phyloP scores from a whole-genome alignment of 371 early-diverging fungal genomes.

The Mortierella sp. region DNA sequence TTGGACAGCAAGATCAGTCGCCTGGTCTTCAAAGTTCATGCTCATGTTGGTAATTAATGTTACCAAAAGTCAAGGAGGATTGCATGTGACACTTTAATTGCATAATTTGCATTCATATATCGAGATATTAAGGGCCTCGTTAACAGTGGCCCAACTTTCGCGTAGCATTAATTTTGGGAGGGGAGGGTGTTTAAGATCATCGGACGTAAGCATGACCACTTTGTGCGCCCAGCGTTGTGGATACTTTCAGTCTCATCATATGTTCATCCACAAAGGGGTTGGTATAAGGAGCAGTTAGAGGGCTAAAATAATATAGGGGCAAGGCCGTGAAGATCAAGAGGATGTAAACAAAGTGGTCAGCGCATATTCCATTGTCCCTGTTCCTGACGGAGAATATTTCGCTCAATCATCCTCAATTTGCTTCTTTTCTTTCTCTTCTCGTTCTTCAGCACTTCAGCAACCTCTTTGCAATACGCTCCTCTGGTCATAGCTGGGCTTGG shows the following conservation, averaged over 20 bases:
- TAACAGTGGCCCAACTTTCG: not conserved
- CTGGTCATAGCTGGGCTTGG: not conserved
- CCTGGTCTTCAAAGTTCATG: slow-evolving; percentile 15
- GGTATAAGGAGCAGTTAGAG: not conserved
- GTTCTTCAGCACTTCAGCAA: not conserved
- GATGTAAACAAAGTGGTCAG: not conserved
- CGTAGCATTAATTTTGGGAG: not conserved
- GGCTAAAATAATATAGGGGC: not conserved
- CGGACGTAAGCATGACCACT: not conserved
- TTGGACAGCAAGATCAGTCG: slow-evolving; percentile 38
- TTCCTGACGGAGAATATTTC: not conserved
- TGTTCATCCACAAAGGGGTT: not conserved
- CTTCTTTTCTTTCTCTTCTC: not conserved
- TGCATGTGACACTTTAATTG: not conserved
- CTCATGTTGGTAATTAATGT: slow-evolving; percentile 9
- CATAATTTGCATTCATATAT: no score
- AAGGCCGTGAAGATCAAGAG: not conserved
- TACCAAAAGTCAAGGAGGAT: not conserved
- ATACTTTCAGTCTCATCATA: no score
- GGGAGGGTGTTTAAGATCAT: not conserved
- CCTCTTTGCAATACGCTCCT: not conserved
- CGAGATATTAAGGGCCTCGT: no score
- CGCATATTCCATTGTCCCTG: not conserved
- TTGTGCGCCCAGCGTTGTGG: not conserved
- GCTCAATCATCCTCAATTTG: not conserved